Evolutionary conservation across 2,329 filamentous ascomycete genomes (phyloP).

Genomic region (Colletotrichum sidae): DNA sequence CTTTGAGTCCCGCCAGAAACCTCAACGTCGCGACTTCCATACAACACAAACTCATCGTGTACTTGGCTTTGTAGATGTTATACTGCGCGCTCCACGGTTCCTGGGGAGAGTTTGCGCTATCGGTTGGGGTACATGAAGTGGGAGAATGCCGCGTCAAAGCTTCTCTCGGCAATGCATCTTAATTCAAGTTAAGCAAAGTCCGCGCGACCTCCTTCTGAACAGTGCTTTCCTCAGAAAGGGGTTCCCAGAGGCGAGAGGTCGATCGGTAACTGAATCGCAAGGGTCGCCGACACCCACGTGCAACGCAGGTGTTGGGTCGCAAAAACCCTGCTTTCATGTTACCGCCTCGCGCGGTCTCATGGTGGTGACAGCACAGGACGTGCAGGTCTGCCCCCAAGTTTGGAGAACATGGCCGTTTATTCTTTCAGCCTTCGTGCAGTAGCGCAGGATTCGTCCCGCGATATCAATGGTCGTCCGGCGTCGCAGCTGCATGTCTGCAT

Average conservation of each 20-base stretch:
- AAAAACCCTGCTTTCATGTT: conserved; percentile 11
- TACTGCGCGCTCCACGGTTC: background rate
- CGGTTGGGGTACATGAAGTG: conserved; percentile 23
- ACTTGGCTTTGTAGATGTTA: background rate
- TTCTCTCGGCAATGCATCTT: conserved; percentile 27
- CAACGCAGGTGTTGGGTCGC: background rate
- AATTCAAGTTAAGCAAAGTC: conserved; percentile 20
- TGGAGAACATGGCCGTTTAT: conserved; percentile 35
- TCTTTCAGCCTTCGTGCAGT: conserved; percentile 33
- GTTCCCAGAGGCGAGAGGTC: conserved; percentile 4
- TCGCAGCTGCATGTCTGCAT: conserved; percentile 27
- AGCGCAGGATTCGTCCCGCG: conserved; percentile 11
- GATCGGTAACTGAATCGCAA: background rate
- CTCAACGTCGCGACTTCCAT: no score
- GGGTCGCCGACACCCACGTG: conserved; percentile 26
- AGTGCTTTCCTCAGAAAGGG: conserved; percentile 8
- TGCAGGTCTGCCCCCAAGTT: conserved; percentile 30
- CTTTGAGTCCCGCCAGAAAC: no score
- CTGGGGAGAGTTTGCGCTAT: conserved; percentile 6
- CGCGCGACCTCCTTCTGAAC: conserved; percentile 17
- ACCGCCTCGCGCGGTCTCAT: conserved; percentile 23
- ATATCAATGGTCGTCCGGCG: conserved; percentile 23
- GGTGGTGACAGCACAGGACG: background rate
- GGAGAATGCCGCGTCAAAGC: conserved; percentile 28
- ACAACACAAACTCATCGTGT: background rate